These are phyloP conservation scores for Cardamine occulta DNA, from an alignment of 345 rosid species.

Conservation along the genomic window DNA sequence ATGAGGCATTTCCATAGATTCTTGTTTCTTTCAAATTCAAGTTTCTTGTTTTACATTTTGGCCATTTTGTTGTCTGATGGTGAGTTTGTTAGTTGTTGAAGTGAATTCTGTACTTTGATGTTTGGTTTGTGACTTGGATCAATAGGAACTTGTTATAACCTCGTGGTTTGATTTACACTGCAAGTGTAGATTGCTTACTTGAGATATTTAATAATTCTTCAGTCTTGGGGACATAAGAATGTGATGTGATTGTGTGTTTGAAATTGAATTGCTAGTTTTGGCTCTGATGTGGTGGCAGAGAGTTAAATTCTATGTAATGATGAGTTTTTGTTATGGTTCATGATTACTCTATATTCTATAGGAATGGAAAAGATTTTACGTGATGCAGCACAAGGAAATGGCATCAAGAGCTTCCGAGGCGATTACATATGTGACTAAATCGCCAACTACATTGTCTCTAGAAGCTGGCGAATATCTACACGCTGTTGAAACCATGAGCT, in stretches of 20 bases:
- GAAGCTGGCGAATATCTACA: conserved; percentile 28
- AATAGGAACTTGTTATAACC: not conserved
- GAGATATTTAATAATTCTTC: not conserved
- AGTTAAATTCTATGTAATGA: not conserved
- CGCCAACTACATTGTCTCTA: conserved; percentile 32
- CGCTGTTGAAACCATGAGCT: conserved; percentile 38
- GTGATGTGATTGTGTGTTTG: not conserved
- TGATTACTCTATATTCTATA: not conserved
- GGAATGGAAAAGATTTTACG: conserved; percentile 38
- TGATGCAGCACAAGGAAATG: conserved; percentile 39
- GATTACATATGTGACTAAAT: conserved; percentile 21
- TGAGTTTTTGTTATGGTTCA: not conserved
- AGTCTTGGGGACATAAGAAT: not conserved
- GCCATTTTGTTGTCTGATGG: not conserved
- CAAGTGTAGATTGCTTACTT: not conserved
- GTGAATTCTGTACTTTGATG: not conserved
- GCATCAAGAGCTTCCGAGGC: conserved; percentile 26
- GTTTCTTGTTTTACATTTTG: not conserved
- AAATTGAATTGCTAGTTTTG: not conserved
- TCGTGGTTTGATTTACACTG: not conserved
- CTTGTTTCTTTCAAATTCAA: conserved; percentile 25
- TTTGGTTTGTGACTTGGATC: not conserved
- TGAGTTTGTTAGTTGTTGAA: not conserved
- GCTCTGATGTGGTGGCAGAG: not conserved
- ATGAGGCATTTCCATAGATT: not conserved